Conservation (phyloP, 2,329 filamentous ascomycete genomes). For the Hypoxylon sp. region DNA sequence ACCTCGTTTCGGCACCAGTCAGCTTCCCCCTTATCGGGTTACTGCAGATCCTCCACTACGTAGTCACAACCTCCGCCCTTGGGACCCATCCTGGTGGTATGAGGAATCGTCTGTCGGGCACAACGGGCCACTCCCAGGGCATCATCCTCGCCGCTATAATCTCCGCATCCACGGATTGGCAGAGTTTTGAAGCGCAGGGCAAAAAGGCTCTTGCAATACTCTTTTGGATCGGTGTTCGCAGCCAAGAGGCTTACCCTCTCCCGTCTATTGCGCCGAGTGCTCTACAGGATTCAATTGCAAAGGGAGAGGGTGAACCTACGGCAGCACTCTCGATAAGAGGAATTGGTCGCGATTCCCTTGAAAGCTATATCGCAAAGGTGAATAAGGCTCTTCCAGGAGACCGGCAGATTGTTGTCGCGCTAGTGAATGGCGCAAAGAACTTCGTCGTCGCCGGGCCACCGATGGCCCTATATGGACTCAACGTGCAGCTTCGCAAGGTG, state of each 20-base stretch:
- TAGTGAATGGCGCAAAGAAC: constrained; percentile 54
- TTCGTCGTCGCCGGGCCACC: constrained; percentile 54
- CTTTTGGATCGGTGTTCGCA: constrained; percentile 56
- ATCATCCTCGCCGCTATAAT: constrained; percentile 56
- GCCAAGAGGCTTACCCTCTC: constrained; percentile 48
- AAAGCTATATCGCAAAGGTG: constrained; percentile 46
- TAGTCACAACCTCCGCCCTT: constrained; percentile 51
- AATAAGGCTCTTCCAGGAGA: constrained; percentile 49
- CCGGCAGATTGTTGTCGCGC: constrained; percentile 43
- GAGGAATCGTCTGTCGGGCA: constrained; percentile 44
- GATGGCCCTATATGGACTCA: constrained; percentile 51
- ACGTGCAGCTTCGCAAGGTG: constrained; percentile 48
- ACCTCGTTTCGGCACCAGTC: constrained; percentile 56
- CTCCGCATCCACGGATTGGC: constrained; percentile 55
- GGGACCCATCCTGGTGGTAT: constrained; percentile 54
- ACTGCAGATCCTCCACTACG: constrained; percentile 54
- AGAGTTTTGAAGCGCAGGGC: constrained; percentile 52
- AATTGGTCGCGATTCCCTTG: constrained; percentile 38
- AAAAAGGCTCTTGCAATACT: constrained; percentile 52
- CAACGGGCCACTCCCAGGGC: constrained; percentile 59
- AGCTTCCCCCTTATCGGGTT: constrained; percentile 59
- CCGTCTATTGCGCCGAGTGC: constrained; percentile 41
- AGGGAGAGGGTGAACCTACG: constrained; percentile 51
- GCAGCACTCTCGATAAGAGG: constrained; percentile 53
- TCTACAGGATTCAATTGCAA: constrained; percentile 38